Base-by-base conservation (phyloP, 106 monocot species). In the Ottelia alismoides region DNA sequence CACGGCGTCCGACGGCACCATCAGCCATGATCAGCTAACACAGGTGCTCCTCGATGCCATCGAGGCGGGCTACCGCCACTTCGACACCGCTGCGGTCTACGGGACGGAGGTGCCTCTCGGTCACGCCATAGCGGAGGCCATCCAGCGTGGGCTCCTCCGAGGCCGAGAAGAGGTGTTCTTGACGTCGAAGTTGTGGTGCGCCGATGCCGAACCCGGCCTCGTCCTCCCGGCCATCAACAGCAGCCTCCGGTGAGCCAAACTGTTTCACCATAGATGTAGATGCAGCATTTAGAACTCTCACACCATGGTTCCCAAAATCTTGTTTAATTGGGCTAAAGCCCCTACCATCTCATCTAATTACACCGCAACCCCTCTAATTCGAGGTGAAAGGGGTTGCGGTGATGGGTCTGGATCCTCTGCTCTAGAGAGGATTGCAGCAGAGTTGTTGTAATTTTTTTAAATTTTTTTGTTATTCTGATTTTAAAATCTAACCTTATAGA, bases 151-250 rank as follows among this genome's bases (percentile, higher is more conserved):
- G 2, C 30, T 56, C 2, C 28, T 81, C 22, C 20, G 20, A 1
- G 65, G 72, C 2, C 57, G 76, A 23, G 69, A 62, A 2, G 81
- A 82, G 61, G 47, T 82, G 43, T 82, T 74, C 61, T 35, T 82
- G 47, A 82, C 82, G 2, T 69, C 80, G 62, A 80, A 80, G 64
- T 49, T 76, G 11, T 80, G 80, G 76, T 71, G 67, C 63, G 26
- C 2, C 7, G 66, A 76, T 1, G 58, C 58, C 22, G 69, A 75
- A 48, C 79, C 74, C 14, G 58, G 63, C 1, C 66, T 57, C 10
- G 75, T 79, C 18, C 26, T 79, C 35, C 70, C 75, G 20, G 55
- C 81, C 3, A 67, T 81, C 7, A n/a, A 25, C 0, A 40, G 26
- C 25, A 60, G 63, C 22, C 73, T 74, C 19, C 1, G n/a, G 71